phyloP scores from a whole-genome alignment of 176 grass and related monocot species.

The Cenchrus fungigraminus region DNA sequence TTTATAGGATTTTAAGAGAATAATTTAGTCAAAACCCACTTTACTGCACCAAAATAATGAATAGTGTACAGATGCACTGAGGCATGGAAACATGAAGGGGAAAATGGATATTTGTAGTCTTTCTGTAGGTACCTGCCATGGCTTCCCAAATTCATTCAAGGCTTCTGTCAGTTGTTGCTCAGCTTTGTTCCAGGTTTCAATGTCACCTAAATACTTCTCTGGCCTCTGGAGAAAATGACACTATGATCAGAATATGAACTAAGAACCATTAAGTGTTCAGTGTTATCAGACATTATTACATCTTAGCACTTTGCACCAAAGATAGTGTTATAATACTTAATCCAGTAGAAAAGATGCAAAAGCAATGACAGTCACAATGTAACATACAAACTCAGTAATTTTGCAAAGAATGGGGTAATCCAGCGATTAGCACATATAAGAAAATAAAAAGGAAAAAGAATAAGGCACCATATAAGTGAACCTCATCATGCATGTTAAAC shows the following conservation, averaged over 20 bases:
- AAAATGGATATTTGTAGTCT: background rate
- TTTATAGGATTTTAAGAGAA: background rate
- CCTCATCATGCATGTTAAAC: slow-evolving; percentile 1
- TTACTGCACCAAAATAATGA: background rate
- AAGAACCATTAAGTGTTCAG: background rate
- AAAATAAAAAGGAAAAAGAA: background rate
- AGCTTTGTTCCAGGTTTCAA: slow-evolving; percentile 97
- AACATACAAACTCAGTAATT: background rate
- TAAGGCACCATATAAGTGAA: background rate
- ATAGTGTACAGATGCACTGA: slow-evolving; percentile 23
- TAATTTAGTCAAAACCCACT: background rate
- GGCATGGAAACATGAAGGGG: background rate
- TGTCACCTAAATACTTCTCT: slow-evolving; percentile 95
- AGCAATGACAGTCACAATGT: slow-evolving; percentile 21
- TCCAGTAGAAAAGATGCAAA: background rate
- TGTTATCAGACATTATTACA: slow-evolving; percentile 5
- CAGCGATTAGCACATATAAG: background rate
- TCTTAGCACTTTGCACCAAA: background rate
- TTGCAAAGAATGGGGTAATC: background rate
- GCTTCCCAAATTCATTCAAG: slow-evolving; percentile 92
- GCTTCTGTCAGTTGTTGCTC: slow-evolving; percentile 91
- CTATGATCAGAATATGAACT: slow-evolving; percentile 10
- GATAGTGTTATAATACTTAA: background rate
- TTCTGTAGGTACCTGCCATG: slow-evolving; percentile 72
- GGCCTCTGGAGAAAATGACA: slow-evolving; percentile 65